A percentile compares a stretch with the other conserved stretches of the same genome.
Conservation (phyloP, 1,284 basidiomycete genomes). For the Trichosporon coremiiforme region DNA sequence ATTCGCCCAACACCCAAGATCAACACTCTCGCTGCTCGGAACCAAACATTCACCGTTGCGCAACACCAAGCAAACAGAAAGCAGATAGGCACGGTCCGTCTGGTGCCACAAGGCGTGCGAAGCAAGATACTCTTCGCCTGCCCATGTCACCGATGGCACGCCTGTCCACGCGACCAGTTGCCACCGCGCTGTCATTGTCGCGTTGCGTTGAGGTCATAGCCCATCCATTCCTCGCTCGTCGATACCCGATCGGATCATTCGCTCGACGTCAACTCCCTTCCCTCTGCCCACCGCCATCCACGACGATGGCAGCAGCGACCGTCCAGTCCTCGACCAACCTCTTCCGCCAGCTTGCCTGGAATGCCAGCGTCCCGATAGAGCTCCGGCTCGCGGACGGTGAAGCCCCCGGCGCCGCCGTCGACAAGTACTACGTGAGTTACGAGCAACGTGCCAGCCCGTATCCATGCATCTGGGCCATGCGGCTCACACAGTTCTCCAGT, state of each 20-base stretch:
- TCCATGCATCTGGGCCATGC: too few species aligned
- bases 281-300: neutral
- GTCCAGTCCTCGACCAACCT: constrained; percentile 48
- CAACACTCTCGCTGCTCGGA: neutral
- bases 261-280: neutral
- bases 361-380: constrained; percentile 48
- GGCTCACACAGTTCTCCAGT: too few species aligned
- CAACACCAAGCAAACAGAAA: neutral
- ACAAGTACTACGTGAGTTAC: constrained; percentile 55
- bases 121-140: too few species aligned
- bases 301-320: constrained; percentile 27
- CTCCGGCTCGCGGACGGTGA: constrained; percentile 47
- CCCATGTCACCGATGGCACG: too few species aligned
- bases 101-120: neutral
- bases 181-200: neutral
- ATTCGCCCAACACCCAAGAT: neutral
- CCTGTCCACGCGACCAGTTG: neutral
- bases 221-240: neutral
- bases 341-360: constrained; percentile 54
- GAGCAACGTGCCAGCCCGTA: too few species aligned
- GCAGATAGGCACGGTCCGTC: neutral
- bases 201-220: neutral
- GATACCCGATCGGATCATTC: neutral
- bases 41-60: neutral
- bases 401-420: constrained; percentile 38